phyloP scores from a whole-genome alignment of 306 rosid genomes.

The Rosa lucieae region DNA sequence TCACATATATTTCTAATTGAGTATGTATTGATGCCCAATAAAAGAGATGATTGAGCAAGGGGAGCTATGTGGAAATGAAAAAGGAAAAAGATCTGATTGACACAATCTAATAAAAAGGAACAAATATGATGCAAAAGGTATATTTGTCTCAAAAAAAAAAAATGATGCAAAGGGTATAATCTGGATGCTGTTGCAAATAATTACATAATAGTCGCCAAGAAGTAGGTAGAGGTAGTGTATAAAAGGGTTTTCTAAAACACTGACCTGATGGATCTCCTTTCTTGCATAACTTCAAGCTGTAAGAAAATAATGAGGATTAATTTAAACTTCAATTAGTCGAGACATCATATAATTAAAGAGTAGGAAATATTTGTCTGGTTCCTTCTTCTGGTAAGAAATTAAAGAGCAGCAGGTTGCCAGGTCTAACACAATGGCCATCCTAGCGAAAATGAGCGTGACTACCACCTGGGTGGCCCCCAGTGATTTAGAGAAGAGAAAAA shows the following conservation, averaged over 20 bases:
- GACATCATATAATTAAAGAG: background rate
- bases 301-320: conserved; percentile 16
- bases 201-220: background rate
- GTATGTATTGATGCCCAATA: background rate
- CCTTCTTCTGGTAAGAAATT: background rate
- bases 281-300: conserved; percentile 78
- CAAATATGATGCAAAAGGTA: background rate
- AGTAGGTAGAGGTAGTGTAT: background rate
- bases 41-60: background rate
- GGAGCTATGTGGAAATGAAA: background rate
- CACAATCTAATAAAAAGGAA: background rate
- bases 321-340: background rate
- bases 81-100: background rate
- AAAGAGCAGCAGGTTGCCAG: background rate
- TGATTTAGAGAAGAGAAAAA: background rate
- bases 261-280: conserved; percentile 86
- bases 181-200: background rate
- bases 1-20: background rate
- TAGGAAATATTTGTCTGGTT: background rate
- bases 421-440: background rate
- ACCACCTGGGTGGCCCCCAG: background rate
- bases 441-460: background rate
- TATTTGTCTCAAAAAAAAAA: too few species aligned
- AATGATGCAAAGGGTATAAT: background rate
- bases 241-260: conserved; percentile 32